phyloP scores from a whole-genome alignment of 176 grass and related monocot species.

The Zea mays region DNA sequence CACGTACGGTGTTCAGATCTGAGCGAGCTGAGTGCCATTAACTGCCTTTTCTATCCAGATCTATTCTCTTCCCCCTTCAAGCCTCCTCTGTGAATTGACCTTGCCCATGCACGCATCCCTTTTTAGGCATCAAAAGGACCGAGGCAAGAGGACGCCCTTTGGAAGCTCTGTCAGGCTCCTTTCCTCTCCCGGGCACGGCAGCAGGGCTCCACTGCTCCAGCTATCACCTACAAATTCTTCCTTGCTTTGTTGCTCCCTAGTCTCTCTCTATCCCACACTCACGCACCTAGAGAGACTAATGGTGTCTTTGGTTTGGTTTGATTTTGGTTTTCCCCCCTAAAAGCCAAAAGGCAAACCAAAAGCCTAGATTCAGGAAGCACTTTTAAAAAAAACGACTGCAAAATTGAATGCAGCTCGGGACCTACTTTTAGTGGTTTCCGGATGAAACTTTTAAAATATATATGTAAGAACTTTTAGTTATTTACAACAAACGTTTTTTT shows the following conservation, averaged over 20 bases:
- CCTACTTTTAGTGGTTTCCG: too few relatives aligned
- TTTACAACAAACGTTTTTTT: too few relatives aligned
- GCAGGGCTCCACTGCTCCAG: slow-evolving; percentile 1
- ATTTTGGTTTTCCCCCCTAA: too few relatives aligned
- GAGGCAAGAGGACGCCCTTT: slow-evolving; percentile 38
- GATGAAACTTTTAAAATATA: too few relatives aligned
- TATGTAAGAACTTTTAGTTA: too few relatives aligned
- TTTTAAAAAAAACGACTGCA: too few relatives aligned
- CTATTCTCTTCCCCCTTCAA: slow-evolving; percentile 1
- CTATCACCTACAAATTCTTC: background rate
- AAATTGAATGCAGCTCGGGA: too few relatives aligned
- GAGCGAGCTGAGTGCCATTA: slow-evolving; percentile 25
- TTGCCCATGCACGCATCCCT: slow-evolving; percentile 33
- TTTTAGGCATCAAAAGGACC: slow-evolving; percentile 47
- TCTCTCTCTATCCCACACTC: too few relatives aligned
- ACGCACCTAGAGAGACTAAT: too few relatives aligned
- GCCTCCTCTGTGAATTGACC: slow-evolving; percentile 5
- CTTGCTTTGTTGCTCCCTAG: background rate
- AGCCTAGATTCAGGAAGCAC: too few relatives aligned
- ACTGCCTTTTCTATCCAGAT: slow-evolving; percentile 44
- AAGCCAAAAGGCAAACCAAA: too few relatives aligned
- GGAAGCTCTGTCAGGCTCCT: slow-evolving; percentile 32
- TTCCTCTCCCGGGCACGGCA: slow-evolving; percentile 22
- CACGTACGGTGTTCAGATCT: slow-evolving; percentile 35
- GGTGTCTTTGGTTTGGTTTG: too few relatives aligned